Conservation (phyloP, 1,284 basidiomycete species). For the Moesziomyces globuligerus region DNA sequence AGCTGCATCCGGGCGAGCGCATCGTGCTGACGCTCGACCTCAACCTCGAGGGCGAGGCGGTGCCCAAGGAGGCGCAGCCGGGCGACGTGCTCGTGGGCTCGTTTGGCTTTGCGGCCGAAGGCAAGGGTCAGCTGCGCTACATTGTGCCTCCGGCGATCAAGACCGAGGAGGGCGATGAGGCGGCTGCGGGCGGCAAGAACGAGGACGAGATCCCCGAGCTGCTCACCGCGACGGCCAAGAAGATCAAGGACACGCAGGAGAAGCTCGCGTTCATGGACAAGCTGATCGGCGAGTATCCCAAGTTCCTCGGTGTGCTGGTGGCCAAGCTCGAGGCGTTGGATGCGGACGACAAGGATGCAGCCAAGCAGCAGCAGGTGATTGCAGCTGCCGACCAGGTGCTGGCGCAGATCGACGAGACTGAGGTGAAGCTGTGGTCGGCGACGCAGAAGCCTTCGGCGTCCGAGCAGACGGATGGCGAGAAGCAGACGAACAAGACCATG, state of each 20-base stretch:
- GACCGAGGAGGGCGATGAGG: conserved; percentile 41
- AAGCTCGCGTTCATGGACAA: conserved; percentile 60
- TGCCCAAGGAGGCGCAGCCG: conserved; percentile 63
- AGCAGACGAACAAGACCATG: conserved; percentile 57
- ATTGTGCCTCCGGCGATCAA: conserved; percentile 63
- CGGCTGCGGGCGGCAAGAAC: conserved; percentile 37
- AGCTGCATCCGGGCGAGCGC: conserved; percentile 64
- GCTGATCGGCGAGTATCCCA: conserved; percentile 61
- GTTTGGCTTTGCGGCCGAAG: conserved; percentile 58
- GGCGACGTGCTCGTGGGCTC: conserved; percentile 66
- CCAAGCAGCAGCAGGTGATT: conserved; percentile 42
- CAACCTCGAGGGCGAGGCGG: conserved; percentile 61
- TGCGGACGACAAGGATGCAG: conserved; percentile 35
- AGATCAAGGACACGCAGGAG: conserved; percentile 63
- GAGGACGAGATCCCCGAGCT: conserved; percentile 60
- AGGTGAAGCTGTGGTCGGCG: conserved; percentile 59
- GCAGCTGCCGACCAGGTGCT: conserved; percentile 57
- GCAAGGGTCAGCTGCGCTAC: conserved; percentile 57
- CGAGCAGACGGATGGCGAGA: conserved; percentile 63
- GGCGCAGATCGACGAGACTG: conserved; percentile 54
- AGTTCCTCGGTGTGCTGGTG: conserved; percentile 59
- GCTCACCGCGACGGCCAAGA: conserved; percentile 61
- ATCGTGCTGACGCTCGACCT: conserved; percentile 61
- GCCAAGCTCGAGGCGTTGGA: conserved; percentile 59
- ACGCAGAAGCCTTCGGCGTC: conserved; percentile 52